Percentiles rank a stretch among this genome's conserved stretches.
phyloP scores from a whole-genome alignment of 441 rosid genomes.

The Erodium texanum region DNA sequence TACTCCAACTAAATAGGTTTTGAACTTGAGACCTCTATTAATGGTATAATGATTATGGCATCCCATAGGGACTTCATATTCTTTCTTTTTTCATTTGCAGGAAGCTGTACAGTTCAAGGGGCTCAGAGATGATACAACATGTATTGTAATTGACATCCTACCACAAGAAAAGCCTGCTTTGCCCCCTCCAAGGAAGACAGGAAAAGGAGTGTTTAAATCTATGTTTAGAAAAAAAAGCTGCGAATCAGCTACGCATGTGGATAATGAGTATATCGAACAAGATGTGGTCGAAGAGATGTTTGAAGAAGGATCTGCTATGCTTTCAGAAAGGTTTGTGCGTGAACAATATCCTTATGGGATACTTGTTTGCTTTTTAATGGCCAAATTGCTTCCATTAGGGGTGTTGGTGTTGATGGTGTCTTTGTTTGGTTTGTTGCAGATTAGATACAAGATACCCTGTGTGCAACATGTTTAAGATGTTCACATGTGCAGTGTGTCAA shows the following conservation, averaged over 20 bases:
- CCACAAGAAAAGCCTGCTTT: slow-evolving; percentile 63
- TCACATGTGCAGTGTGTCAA: slow-evolving; percentile 93
- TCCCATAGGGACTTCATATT: not conserved
- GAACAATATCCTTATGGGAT: too few species aligned
- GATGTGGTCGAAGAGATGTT: slow-evolving; percentile 78
- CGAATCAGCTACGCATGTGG: slow-evolving; percentile 60
- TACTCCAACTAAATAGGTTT: not conserved
- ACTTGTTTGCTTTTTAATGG: slow-evolving; percentile 11
- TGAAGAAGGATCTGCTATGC: slow-evolving; percentile 97
- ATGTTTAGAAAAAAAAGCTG: slow-evolving; percentile 61
- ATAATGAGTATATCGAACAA: slow-evolving; percentile 57
- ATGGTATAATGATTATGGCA: not conserved
- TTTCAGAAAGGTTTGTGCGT: slow-evolving; percentile 74
- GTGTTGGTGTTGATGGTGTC: slow-evolving; percentile 9
- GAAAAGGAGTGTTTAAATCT: slow-evolving; percentile 73
- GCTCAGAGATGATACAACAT: slow-evolving; percentile 95
- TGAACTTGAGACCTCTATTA: not conserved
- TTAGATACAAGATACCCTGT: slow-evolving; percentile 84
- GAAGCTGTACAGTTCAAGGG: slow-evolving; percentile 80
- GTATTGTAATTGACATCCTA: slow-evolving; percentile 82
- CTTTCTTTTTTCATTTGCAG: slow-evolving; percentile 32
- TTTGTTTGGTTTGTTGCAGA: slow-evolving; percentile 44
- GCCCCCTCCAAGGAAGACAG: slow-evolving; percentile 62
- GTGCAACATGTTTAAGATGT: slow-evolving; percentile 95
- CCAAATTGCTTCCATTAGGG: slow-evolving; percentile 5